Conservation (phyloP, 2,329 filamentous ascomycete genomes). For the Coccinonectria pachysandricola region DNA sequence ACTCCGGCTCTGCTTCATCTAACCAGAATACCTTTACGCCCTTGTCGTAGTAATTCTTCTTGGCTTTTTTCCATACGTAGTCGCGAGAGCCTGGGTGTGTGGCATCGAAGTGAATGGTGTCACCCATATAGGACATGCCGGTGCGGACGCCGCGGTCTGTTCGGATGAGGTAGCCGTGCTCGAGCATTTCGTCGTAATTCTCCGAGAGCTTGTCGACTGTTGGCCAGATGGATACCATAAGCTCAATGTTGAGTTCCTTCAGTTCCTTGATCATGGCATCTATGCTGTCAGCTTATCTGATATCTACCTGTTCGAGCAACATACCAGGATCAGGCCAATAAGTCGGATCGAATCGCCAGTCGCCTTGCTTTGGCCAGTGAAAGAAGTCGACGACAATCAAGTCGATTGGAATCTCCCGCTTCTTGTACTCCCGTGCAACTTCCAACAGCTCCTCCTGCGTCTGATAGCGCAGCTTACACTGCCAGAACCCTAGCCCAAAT, state of each 20-base stretch:
- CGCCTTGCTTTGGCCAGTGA: slow-evolving; percentile 56
- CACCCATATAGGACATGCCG: slow-evolving; percentile 48
- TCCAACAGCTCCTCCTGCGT: slow-evolving; percentile 53
- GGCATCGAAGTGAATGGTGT: slow-evolving; percentile 51
- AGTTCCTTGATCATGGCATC: slow-evolving; percentile 55
- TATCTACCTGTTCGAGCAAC: slow-evolving; percentile 1
- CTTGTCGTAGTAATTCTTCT: slow-evolving; percentile 49
- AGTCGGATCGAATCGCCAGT: slow-evolving; percentile 55
- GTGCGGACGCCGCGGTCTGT: slow-evolving; percentile 48
- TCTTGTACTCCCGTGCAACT: slow-evolving; percentile 49
- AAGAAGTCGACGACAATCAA: slow-evolving; percentile 60
- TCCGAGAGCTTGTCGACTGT: slow-evolving; percentile 49
- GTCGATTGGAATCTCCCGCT: slow-evolving; percentile 46
- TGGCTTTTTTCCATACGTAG: slow-evolving; percentile 50
- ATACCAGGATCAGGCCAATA: slow-evolving; percentile 55
- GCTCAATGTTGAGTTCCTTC: slow-evolving; percentile 45
- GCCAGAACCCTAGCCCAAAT: slow-evolving; percentile 59
- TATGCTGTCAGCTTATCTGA: slow-evolving; percentile 1
- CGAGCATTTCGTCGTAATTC: slow-evolving; percentile 52
- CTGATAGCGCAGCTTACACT: slow-evolving; percentile 56
- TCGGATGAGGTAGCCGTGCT: slow-evolving; percentile 49
- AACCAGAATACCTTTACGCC: slow-evolving; percentile 59
- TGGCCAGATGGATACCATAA: slow-evolving; percentile 63
- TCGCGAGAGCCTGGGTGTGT: slow-evolving; percentile 49
- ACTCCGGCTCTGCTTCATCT: slow-evolving; percentile 60